Conservation (phyloP, 1,139 yeast genomes). For the Kodamaea sp. region DNA sequence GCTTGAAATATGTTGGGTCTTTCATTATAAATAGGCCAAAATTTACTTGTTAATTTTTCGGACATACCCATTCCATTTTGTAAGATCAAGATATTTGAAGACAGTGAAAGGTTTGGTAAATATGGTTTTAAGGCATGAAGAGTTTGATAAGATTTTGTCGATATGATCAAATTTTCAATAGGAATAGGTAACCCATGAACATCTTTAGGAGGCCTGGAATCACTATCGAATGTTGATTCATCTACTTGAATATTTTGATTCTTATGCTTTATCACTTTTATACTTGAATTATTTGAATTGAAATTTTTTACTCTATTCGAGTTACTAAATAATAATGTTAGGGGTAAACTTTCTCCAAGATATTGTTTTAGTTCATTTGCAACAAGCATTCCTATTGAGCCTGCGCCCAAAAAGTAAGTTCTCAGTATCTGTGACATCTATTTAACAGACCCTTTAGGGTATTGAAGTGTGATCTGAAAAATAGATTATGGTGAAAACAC, state of each 20-base stretch:
- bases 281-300: conserved; percentile 32
- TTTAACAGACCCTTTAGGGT: too few species aligned
- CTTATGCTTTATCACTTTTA: conserved; percentile 23
- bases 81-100: conserved; percentile 59
- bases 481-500: too few species aligned
- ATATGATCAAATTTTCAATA: conserved; percentile 53
- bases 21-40: conserved; percentile 48
- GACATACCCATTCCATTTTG: conserved; percentile 78
- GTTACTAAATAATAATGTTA: conserved; percentile 40
- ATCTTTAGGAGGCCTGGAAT: conserved; percentile 10
- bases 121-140: conserved; percentile 45
- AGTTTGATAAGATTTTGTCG: conserved; percentile 63
- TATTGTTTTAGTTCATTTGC: conserved; percentile 35
- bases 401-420: conserved; percentile 41
- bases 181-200: conserved; percentile 10
- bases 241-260: conserved; percentile 16
- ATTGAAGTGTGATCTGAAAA: too few species aligned
- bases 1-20: conserved; percentile 69
- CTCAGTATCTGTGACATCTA: conserved; percentile 15
- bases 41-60: conserved; percentile 45
- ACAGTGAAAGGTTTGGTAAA: conserved; percentile 32
- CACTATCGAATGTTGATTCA: conserved; percentile 12
- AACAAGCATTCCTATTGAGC: conserved; percentile 40
- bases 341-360: conserved; percentile 28
- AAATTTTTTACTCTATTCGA: conserved; percentile 37